Evolutionary conservation across 495 filamentous ascomycete genomes (phyloP).

Genomic region (Neurospora sp.): DNA sequence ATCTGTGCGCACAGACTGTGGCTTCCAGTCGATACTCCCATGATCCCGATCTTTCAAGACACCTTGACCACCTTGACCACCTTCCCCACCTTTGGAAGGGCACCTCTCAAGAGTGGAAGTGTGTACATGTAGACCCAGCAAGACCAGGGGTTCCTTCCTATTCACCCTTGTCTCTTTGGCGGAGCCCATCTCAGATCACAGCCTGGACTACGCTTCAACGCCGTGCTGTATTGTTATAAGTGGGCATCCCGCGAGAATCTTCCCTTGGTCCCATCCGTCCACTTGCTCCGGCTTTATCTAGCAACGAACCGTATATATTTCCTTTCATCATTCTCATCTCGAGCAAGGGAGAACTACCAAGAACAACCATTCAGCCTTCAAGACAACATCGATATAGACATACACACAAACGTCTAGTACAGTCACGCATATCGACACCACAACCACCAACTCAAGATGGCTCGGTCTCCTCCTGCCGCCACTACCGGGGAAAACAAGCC

Average conservation of each 20-base stretch:
- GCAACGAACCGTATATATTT: neutral
- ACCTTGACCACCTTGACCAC: neutral
- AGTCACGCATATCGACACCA: neutral
- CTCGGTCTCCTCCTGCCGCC: slow-evolving; percentile 15
- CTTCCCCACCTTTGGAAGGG: neutral
- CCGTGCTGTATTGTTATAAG: neutral
- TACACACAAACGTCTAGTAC: neutral
- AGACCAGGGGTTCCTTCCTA: neutral
- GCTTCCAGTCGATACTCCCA: neutral
- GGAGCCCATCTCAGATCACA: neutral
- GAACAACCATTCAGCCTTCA: neutral
- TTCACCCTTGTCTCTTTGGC: neutral
- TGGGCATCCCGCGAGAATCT: neutral
- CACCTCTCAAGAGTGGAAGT: neutral
- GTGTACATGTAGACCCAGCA: neutral
- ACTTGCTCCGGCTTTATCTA: neutral
- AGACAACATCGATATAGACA: neutral
- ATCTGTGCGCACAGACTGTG: neutral
- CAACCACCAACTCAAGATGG: slow-evolving; percentile 1
- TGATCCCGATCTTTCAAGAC: neutral
- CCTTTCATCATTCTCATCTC: neutral
- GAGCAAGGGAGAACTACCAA: neutral
- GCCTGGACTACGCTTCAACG: neutral
- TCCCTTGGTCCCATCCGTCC: neutral
- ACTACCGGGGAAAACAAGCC: slow-evolving; percentile 14